Percentiles rank a stretch among this genome's conserved stretches.
phyloP scores from a whole-genome alignment of 345 rosid species.

The Eucalyptus pumila region DNA sequence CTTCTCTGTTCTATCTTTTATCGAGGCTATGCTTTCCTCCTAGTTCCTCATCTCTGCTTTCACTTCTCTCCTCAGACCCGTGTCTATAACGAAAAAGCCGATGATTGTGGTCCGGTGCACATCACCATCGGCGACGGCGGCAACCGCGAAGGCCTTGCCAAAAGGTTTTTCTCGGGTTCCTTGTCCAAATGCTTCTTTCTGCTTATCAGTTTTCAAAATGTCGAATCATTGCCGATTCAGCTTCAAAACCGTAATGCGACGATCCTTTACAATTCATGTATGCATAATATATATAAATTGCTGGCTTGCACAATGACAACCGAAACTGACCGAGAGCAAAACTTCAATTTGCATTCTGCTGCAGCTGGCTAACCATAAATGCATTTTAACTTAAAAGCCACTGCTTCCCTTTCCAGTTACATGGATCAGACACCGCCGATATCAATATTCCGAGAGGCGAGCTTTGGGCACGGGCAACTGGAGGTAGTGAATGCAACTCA shows the following conservation, averaged over 20 bases:
- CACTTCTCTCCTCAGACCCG: conserved; percentile 22
- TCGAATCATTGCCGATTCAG: background rate
- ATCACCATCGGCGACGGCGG: conserved; percentile 79
- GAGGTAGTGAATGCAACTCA: conserved; percentile 58
- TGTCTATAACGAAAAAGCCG: conserved; percentile 31
- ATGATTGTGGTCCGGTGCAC: conserved; percentile 51
- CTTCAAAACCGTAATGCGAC: background rate
- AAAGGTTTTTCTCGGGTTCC: background rate
- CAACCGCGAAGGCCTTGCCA: conserved; percentile 65
- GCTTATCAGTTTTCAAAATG: background rate
- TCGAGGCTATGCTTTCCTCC: background rate
- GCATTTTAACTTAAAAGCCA: background rate
- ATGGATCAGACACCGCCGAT: conserved; percentile 23
- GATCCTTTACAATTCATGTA: background rate
- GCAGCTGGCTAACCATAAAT: background rate
- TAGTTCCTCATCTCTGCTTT: background rate
- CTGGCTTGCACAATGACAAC: background rate
- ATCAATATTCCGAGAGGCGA: conserved; percentile 62
- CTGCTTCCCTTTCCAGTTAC: conserved; percentile 13
- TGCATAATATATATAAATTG: no score
- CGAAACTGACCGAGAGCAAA: background rate
- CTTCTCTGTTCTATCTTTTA: background rate
- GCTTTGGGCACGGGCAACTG: conserved; percentile 70
- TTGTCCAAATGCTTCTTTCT: background rate
- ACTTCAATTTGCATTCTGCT: background rate